These are phyloP conservation scores for Coemansia sp. DNA, from an alignment of 192 early-diverging fungal genomes.

Conservation along the genomic window DNA sequence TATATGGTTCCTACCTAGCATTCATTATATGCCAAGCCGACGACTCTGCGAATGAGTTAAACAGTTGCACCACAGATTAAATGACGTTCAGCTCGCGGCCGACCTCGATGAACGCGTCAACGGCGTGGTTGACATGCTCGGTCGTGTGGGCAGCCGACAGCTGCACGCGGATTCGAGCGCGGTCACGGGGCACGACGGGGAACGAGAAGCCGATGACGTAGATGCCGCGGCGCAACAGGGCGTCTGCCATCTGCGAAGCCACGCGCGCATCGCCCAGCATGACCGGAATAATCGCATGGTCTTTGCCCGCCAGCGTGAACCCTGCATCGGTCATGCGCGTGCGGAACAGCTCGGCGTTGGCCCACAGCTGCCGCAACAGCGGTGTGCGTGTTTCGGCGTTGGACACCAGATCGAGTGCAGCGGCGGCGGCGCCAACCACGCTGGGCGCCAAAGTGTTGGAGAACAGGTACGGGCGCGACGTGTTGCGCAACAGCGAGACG, in stretches of 20 bases:
- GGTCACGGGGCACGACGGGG: slow-evolving; percentile 59
- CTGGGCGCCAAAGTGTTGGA: slow-evolving; percentile 59
- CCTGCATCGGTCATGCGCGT: slow-evolving; percentile 59
- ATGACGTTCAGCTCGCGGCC: slow-evolving; percentile 49
- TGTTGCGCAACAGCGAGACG: slow-evolving; percentile 53
- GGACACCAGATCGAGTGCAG: slow-evolving; percentile 56
- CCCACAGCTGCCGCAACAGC: slow-evolving; percentile 58
- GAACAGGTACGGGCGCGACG: slow-evolving; percentile 59
- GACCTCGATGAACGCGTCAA: slow-evolving; percentile 57
- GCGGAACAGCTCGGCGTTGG: slow-evolving; percentile 64
- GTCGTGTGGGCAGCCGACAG: slow-evolving; percentile 56
- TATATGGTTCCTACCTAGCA: no score
- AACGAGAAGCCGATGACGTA: slow-evolving; percentile 63
- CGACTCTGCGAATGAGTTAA: no score
- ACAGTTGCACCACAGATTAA: background rate
- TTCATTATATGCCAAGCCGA: no score
- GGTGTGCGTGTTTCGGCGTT: slow-evolving; percentile 39
- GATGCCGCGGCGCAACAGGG: slow-evolving; percentile 54
- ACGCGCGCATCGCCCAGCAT: slow-evolving; percentile 60
- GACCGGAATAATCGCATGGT: slow-evolving; percentile 60
- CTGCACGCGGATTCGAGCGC: slow-evolving; percentile 60
- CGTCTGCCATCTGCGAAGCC: slow-evolving; percentile 55
- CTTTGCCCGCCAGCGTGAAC: slow-evolving; percentile 62
- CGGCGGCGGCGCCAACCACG: slow-evolving; percentile 56
- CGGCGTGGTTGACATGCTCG: slow-evolving; percentile 54